Evolutionary conservation across 306 rosid species (phyloP).

Genomic region (Corylus americana): DNA sequence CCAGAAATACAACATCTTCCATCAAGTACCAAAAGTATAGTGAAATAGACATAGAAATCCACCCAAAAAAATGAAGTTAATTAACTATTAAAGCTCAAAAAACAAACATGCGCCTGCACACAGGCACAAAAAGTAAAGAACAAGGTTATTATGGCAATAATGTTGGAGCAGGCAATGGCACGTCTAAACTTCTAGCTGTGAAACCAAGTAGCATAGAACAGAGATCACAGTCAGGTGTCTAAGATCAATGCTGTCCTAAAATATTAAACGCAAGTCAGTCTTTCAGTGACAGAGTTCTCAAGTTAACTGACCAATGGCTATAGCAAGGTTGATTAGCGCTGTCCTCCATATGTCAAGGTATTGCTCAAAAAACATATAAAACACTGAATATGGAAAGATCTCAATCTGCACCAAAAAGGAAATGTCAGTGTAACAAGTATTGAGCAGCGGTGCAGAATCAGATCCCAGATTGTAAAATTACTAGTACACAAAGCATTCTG

Average conservation of each 20-base stretch:
- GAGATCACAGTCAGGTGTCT: background rate
- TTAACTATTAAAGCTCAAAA: background rate
- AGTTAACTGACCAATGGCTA: slow-evolving; percentile 85
- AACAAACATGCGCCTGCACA: background rate
- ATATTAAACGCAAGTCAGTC: slow-evolving; percentile 5
- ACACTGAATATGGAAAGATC: slow-evolving; percentile 93
- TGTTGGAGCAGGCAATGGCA: background rate
- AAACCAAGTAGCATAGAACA: background rate
- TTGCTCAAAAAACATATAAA: slow-evolving; percentile 98
- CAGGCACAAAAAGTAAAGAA: background rate
- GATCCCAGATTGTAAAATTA: background rate
- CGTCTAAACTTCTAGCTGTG: background rate
- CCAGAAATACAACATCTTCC: background rate
- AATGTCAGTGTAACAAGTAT: slow-evolving; percentile 29
- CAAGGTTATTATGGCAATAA: background rate
- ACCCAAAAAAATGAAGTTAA: background rate
- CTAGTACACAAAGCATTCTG: background rate
- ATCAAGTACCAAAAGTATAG: background rate
- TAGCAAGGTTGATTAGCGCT: slow-evolving; percentile 88
- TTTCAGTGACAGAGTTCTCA: background rate
- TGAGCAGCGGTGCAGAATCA: too few relatives aligned
- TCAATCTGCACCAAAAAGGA: slow-evolving; percentile 77
- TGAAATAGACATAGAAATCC: background rate
- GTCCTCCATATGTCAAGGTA: slow-evolving; percentile 97
- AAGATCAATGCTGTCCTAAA: slow-evolving; percentile 6